Conservation (phyloP, 345 rosid genomes). For the Citrus maxima region DNA sequence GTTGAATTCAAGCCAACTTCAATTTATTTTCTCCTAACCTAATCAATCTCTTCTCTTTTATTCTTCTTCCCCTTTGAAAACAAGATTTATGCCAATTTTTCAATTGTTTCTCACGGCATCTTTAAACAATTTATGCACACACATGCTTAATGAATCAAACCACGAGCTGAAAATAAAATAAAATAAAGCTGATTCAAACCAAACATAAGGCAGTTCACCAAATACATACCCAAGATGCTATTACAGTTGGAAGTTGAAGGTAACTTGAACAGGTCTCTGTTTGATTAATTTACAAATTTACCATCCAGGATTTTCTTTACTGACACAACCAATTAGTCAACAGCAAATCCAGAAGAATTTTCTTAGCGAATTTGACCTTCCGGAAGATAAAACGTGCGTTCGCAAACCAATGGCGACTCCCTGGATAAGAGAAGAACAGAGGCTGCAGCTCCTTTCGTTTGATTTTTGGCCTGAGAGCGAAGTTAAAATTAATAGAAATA, state of each 20-base stretch:
- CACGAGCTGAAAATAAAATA: not conserved
- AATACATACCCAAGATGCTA: not conserved
- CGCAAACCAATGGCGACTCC: not conserved
- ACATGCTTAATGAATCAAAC: not conserved
- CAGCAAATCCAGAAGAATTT: not conserved
- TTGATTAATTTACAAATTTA: not conserved
- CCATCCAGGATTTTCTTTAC: not conserved
- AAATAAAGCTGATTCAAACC: not conserved
- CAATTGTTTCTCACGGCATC: not conserved
- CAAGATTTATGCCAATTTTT: not conserved
- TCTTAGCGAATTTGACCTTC: conserved; percentile 7
- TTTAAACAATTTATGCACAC: not conserved
- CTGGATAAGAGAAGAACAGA: too few species aligned
- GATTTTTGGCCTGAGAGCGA: too few species aligned
- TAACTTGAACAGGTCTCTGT: not conserved
- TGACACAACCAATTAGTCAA: not conserved
- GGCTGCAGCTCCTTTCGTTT: not conserved
- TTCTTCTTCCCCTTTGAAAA: too few species aligned
- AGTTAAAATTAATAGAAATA: too few species aligned
- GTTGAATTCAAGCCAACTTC: too few species aligned
- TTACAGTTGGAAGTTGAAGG: conserved; percentile 1
- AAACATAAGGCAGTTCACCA: not conserved
- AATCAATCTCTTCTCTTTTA: too few species aligned
- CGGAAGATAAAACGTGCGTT: not conserved
- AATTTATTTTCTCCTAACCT: too few species aligned